Base-by-base conservation (phyloP, 2,329 filamentous ascomycete species). In the Talaromyces marneffei region DNA sequence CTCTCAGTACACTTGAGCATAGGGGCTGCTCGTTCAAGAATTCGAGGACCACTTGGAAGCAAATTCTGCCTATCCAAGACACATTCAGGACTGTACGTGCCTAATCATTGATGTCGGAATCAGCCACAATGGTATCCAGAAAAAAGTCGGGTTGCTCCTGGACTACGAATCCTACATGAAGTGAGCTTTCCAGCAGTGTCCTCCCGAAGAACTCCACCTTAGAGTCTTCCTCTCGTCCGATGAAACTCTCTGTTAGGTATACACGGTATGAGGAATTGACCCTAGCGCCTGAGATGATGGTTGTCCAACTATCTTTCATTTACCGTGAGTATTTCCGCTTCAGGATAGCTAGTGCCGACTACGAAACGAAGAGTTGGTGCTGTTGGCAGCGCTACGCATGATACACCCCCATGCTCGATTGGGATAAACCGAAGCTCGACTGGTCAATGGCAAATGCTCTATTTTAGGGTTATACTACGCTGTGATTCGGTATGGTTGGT, bases 31-130 rank as follows among this genome's bases (percentile, higher is more conserved):
- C 37, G 16, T 40, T 40, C 16, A 40, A 40, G 18, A 39, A 40
- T 40, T 39, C 33, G 31, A 55, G 52, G 52, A 55, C 52, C 52
- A 39, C 52, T 55, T 55, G 33, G 52, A 55, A 37, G 52, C 52
- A 55, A 25, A 55, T 55, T 27, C 52, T 55, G 52, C 35, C 35
- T 40, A 37, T 40, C 52, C 52, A 39, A 37, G 23, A 9, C 33
- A 37, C 40, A 44, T 44, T 2, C 18, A 44, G 9, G 37, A 18
- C 37, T 40, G n/a, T 40, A 40, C n/a, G 18, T 40, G 16, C 37
- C 37, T 7, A 53, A 35, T 54, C 31, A 54, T 54, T 54, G 18
- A 54, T 37, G 2, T 31, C 9, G 50, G 50, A 54, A 54, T 35
- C 50, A 54, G 50, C 50, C 33, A 54, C 33, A 16, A 39, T 54